Base-by-base conservation (phyloP, 2,329 filamentous ascomycete genomes). In the Decorospora gaudefroyi region DNA sequence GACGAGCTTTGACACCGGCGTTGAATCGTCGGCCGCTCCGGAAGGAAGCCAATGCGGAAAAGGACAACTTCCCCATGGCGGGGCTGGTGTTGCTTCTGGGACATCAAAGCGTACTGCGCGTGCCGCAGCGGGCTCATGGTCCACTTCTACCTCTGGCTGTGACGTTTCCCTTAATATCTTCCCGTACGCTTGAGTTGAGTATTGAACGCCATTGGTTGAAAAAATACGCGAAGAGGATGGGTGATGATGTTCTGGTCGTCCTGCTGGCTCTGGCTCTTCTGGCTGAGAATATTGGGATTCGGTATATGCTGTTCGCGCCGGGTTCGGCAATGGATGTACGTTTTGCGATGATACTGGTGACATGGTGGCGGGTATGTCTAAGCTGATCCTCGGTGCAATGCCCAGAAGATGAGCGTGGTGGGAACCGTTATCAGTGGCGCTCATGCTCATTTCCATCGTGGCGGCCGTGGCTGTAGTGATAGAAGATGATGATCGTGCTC, bases 391-490 rank as follows among this genome's bases (percentile, higher is more conserved):
- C 3, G 19, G 10, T 31, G 16, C 9, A 19, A 43, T 16, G 27
- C 18, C 27, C 12, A 21, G 23, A 15, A 37, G 15, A 27, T 39
- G 31, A 4, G 25, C 11, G 13, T 12, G 33, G 6, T 29, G 18
- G 9, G 25, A 8, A 8, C 28, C 21, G 17, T 23, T 13, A 4
- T 34, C 23, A 4, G 23, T 21, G 16, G 26, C 11, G n/a, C 25
- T 26, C 18, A 34, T 37, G 9, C 16, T 16, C 32, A 30, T 37
- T 16, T 22, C 33, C 46, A 46, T 50, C 18, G 18, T 13, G 19
- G 17, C n/a, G 23, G 44, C 29, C 41, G 21, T 16, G 30, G 27
- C 12, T 23, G 33, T 57, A 57, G 28, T 46, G 49, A 57, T 59
- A 31, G 35, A 38, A 16, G 46, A 44, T 34, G 44, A 12, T 35